Conservation (phyloP, 2,329 filamentous ascomycete species). For the Botrytis tulipae region DNA sequence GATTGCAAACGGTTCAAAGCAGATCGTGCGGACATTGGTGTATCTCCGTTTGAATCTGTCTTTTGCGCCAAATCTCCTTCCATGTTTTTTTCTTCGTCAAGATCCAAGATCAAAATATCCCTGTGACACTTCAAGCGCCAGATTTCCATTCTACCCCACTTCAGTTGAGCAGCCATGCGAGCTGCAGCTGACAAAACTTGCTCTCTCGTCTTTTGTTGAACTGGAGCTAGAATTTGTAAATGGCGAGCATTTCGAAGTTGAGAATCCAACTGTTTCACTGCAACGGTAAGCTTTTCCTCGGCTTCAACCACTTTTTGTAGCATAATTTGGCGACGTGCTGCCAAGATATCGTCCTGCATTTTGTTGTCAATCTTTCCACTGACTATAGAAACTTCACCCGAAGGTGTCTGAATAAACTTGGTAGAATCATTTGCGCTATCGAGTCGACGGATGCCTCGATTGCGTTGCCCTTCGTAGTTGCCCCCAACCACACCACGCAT, state of each 20-base stretch:
- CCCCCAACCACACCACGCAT: conserved; percentile 85
- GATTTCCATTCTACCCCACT: conserved; percentile 92
- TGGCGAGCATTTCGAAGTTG: conserved; percentile 88
- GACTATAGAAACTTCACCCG: conserved; percentile 70
- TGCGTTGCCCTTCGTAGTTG: conserved; percentile 78
- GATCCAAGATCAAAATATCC: conserved; percentile 80
- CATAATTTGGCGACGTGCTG: conserved; percentile 80
- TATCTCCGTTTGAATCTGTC: conserved; percentile 25
- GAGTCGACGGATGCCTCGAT: conserved; percentile 68
- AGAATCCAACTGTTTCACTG: conserved; percentile 75
- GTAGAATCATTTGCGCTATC: conserved; percentile 51
- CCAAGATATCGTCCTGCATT: conserved; percentile 82
- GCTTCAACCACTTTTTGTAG: conserved; percentile 78
- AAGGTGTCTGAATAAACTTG: conserved; percentile 64
- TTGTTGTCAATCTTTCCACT: conserved; percentile 74
- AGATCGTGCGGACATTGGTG: conserved; percentile 35
- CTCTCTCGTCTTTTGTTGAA: conserved; percentile 86
- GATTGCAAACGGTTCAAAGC: conserved; percentile 38
- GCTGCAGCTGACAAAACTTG: conserved; percentile 81
- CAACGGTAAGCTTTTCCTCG: conserved; percentile 70
- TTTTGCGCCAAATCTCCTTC: conserved; percentile 18
- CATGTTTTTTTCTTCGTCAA: conserved; percentile 68
- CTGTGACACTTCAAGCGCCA: conserved; percentile 89
- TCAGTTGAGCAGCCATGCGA: conserved; percentile 80
- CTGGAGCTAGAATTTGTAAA: conserved; percentile 81